phyloP scores from a whole-genome alignment of 2,329 filamentous ascomycete genomes.

The Arthroderma sp. region DNA sequence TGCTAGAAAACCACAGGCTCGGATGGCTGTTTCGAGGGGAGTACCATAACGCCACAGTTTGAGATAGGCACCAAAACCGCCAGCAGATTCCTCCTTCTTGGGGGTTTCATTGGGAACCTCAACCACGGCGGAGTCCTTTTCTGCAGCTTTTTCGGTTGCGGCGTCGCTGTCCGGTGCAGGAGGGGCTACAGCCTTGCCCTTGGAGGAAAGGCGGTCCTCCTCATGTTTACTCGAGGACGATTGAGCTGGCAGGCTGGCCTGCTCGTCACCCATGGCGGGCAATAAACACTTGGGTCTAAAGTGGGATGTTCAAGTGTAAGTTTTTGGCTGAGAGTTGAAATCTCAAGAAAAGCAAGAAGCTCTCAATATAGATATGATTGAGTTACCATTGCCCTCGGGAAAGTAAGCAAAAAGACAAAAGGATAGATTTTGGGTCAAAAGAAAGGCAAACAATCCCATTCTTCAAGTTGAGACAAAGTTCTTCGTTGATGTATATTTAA shows the following conservation, averaged over 20 bases:
- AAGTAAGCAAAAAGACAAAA: too few species aligned
- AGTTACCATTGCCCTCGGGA: too few species aligned
- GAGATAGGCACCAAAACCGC: slow-evolving; percentile 9
- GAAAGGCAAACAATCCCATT: too few species aligned
- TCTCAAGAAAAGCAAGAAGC: too few species aligned
- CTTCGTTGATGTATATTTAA: too few species aligned
- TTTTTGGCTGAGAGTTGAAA: too few species aligned
- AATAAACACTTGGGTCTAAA: neutral
- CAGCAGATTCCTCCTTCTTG: slow-evolving; percentile 2
- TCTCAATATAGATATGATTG: too few species aligned
- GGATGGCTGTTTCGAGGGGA: slow-evolving; percentile 7
- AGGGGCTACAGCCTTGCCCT: neutral
- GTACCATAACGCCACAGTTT: slow-evolving; percentile 10
- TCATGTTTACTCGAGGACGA: too few species aligned
- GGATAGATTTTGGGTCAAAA: too few species aligned
- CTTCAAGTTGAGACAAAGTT: too few species aligned
- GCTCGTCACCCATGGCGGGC: neutral
- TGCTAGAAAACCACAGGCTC: slow-evolving; percentile 5
- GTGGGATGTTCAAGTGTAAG: neutral
- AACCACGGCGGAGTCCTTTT: slow-evolving; percentile 4
- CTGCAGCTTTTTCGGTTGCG: neutral
- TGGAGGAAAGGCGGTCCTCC: too few species aligned
- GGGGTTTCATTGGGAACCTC: slow-evolving; percentile 4
- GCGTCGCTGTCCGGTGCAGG: neutral
- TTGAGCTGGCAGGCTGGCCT: neutral